Evolutionary conservation across 805 yeast species (phyloP).

Genomic region (Starmerella sp.): DNA sequence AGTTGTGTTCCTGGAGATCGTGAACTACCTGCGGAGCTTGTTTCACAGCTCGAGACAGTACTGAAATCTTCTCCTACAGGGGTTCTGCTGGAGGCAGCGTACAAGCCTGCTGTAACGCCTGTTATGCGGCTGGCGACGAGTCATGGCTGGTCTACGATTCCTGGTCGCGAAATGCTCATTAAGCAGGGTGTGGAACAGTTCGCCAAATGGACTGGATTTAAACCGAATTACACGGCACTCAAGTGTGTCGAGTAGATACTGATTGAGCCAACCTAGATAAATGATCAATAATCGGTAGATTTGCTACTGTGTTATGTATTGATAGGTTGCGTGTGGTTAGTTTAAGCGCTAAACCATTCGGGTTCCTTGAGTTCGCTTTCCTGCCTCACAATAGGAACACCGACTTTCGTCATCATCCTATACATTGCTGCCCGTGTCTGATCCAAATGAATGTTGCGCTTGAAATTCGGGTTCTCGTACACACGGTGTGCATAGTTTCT

Average conservation of each 20-base stretch:
- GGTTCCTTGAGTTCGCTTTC: neutral
- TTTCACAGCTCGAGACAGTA: conserved; percentile 2
- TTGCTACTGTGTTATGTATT: too few relatives aligned
- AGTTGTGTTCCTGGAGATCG: conserved; percentile 23
- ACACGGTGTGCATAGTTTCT: conserved; percentile 69
- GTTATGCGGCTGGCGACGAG: conserved; percentile 66
- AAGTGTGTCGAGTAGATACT: conserved; percentile 14
- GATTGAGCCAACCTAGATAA: neutral
- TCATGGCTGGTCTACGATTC: conserved; percentile 67
- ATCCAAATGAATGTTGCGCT: conserved; percentile 70
- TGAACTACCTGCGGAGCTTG: conserved; percentile 12
- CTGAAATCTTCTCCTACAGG: conserved; percentile 31
- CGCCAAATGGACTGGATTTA: conserved; percentile 46
- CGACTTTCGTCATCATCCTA: neutral
- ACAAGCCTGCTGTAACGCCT: conserved; percentile 80
- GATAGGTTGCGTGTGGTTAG: too few relatives aligned
- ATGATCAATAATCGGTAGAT: neutral
- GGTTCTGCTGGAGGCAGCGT: conserved; percentile 79
- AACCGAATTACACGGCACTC: conserved; percentile 26
- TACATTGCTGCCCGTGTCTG: conserved; percentile 42
- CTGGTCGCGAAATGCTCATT: conserved; percentile 85
- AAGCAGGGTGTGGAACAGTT: conserved; percentile 90
- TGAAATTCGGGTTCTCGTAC: conserved; percentile 55
- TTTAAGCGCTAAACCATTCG: neutral
- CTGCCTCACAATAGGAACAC: neutral